Percentiles rank a stretch among this genome's conserved stretches.
Conservation (phyloP, 805 yeast genomes). For the Priceomyces haplophilus region DNA sequence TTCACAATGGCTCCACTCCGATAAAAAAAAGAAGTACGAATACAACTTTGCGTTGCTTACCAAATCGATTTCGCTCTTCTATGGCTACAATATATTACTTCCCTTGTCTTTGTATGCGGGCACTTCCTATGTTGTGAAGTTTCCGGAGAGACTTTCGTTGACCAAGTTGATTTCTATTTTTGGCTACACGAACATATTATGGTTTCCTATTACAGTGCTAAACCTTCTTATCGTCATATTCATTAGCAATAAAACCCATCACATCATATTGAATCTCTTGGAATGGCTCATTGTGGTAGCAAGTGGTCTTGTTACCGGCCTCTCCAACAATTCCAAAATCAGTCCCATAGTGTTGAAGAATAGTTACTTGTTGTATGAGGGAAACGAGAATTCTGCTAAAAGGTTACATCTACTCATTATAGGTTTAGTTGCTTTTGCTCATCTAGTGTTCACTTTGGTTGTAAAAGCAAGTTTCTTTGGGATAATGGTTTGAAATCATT, state of each 20-base stretch:
- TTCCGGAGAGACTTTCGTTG: slow-evolving; percentile 47
- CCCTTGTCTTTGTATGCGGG: slow-evolving; percentile 57
- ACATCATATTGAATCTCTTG: slow-evolving; percentile 43
- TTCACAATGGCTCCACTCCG: slow-evolving; percentile 50
- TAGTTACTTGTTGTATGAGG: slow-evolving; percentile 27
- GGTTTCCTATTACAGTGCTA: slow-evolving; percentile 79
- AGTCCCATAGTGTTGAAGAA: slow-evolving; percentile 36
- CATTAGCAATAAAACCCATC: slow-evolving; percentile 29
- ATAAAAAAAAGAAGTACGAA: slow-evolving; percentile 45
- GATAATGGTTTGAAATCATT: slow-evolving; percentile 8
- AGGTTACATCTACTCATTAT: slow-evolving; percentile 34
- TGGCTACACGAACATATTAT: slow-evolving; percentile 79
- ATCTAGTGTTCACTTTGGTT: slow-evolving; percentile 56
- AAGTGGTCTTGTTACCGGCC: slow-evolving; percentile 63
- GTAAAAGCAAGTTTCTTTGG: slow-evolving; percentile 69
- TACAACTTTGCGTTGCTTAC: slow-evolving; percentile 62
- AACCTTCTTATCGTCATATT: slow-evolving; percentile 57
- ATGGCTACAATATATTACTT: slow-evolving; percentile 68
- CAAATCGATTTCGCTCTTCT: slow-evolving; percentile 66
- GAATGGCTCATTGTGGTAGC: slow-evolving; percentile 62
- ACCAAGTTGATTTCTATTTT: slow-evolving; percentile 68
- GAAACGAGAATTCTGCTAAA: slow-evolving; percentile 26
- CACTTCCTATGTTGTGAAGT: slow-evolving; percentile 53
- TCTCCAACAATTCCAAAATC: slow-evolving; percentile 48
- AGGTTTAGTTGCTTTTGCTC: slow-evolving; percentile 45